A percentile compares a stretch with the other conserved stretches of the same genome.
Evolutionary conservation across 192 early-diverging fungal species (phyloP).

Genomic region (Funneliformis geosporum): DNA sequence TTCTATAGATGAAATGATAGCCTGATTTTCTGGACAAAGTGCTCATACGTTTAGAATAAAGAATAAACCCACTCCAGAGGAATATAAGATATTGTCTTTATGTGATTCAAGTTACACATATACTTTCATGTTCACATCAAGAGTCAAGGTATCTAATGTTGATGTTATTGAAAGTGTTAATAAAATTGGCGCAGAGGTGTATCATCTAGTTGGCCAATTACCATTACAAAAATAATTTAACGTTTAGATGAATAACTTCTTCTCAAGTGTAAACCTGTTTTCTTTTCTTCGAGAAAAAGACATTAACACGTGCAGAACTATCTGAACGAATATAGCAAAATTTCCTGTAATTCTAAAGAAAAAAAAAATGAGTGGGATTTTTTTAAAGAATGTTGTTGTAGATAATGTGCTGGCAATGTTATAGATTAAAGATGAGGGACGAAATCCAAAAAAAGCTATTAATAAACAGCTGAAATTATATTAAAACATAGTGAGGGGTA

Average conservation of each 20-base stretch:
- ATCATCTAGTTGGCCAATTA: background rate
- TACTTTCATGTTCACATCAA: slow-evolving; percentile 30
- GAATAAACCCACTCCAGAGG: slow-evolving; percentile 35
- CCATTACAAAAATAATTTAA: no score
- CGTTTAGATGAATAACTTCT: no score
- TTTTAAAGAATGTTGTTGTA: slow-evolving; percentile 13
- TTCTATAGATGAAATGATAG: slow-evolving; percentile 42
- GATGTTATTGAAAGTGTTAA: slow-evolving; percentile 4
- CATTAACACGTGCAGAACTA: background rate
- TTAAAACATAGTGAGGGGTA: no score
- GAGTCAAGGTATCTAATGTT: slow-evolving; percentile 6
- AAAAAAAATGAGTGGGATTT: slow-evolving; percentile 19
- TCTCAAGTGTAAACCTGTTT: no score
- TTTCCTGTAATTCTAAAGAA: background rate
- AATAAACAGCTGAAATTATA: no score
- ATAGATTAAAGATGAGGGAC: no score
- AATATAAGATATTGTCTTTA: slow-evolving; percentile 40
- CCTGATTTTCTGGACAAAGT: slow-evolving; percentile 35
- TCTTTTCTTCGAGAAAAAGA: no score
- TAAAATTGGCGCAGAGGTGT: slow-evolving; percentile 8
- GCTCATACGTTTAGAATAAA: slow-evolving; percentile 35
- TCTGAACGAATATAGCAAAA: no score
- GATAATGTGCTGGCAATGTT: slow-evolving; percentile 18
- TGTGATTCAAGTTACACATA: slow-evolving; percentile 37
- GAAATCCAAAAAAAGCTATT: no score